Evolutionary conservation across 805 yeast genomes (phyloP).

Genomic region (Naumovozyma baii): DNA sequence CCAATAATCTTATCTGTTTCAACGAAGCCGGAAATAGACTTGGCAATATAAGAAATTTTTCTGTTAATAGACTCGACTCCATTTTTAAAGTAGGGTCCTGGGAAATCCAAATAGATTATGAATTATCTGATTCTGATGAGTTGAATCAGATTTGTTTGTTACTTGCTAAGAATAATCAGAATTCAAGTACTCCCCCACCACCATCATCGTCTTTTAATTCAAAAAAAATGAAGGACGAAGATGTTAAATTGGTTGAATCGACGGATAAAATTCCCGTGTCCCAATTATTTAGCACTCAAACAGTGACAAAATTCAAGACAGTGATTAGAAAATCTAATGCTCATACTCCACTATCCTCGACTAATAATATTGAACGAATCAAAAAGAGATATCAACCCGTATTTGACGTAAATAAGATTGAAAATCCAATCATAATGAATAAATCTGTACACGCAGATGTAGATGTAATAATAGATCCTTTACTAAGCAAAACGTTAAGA

Average conservation of each 20-base stretch:
- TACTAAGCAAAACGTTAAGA: slow-evolving; percentile 44
- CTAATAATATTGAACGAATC: slow-evolving; percentile 1
- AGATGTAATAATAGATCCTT: slow-evolving; percentile 55
- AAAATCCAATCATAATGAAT: slow-evolving; percentile 37
- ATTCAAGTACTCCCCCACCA: background rate
- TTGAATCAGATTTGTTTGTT: slow-evolving; percentile 3
- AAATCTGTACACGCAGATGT: slow-evolving; percentile 22
- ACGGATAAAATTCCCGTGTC: slow-evolving; percentile 8
- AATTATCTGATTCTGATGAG: slow-evolving; percentile 25
- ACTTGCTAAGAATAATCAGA: background rate
- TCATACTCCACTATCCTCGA: slow-evolving; percentile 3
- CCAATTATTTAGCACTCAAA: slow-evolving; percentile 8
- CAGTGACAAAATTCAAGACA: slow-evolving; percentile 11
- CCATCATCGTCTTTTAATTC: no score
- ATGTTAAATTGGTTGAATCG: no score
- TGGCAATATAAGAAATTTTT: no score
- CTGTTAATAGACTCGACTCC: slow-evolving; percentile 24
- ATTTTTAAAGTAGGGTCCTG: slow-evolving; percentile 38
- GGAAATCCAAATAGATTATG: slow-evolving; percentile 56
- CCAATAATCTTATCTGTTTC: slow-evolving; percentile 19
- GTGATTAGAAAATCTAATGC: slow-evolving; percentile 11
- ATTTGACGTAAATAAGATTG: slow-evolving; percentile 30
- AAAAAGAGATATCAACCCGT: slow-evolving; percentile 29
- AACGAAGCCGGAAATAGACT: slow-evolving; percentile 22
- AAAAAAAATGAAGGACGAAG: no score